These are phyloP conservation scores for Aegilops sharonensis DNA, from an alignment of 176 grass and related monocot genomes.

Conservation along the genomic window DNA sequence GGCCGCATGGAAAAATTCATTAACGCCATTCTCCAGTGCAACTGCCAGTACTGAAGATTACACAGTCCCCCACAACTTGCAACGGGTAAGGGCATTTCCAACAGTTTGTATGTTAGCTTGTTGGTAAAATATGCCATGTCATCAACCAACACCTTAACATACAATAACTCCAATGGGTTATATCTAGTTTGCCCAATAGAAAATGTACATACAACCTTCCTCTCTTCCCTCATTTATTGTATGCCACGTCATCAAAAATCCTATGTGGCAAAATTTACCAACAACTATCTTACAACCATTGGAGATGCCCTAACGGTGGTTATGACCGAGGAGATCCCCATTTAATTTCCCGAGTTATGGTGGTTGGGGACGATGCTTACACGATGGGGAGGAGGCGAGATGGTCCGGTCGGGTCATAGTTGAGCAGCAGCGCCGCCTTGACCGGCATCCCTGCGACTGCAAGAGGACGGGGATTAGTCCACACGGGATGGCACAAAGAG, in stretches of 20 bases:
- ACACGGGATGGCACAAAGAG: neutral
- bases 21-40: neutral
- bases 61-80: neutral
- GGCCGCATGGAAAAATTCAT: neutral
- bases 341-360: neutral
- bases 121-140: too few relatives aligned
- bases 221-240: too few relatives aligned
- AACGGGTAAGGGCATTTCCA: too few relatives aligned
- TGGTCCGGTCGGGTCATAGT: slow-evolving; percentile 62
- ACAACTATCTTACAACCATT: too few relatives aligned
- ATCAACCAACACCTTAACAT: too few relatives aligned
- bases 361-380: slow-evolving; percentile 27
- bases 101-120: too few relatives aligned
- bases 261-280: too few relatives aligned
- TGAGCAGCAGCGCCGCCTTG: slow-evolving; percentile 70
- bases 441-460: slow-evolving; percentile 55
- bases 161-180: too few relatives aligned
- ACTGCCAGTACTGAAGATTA: neutral
- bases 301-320: too few relatives aligned
- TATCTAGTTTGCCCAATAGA: too few relatives aligned
- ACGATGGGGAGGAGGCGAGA: slow-evolving; percentile 77
- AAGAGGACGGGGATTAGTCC: neutral
- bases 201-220: too few relatives aligned
- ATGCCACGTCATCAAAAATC: too few relatives aligned
- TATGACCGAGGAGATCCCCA: neutral